Evolutionary conservation across 2,329 filamentous ascomycete species (phyloP), one percentile per base, ranked within the genome.

Genomic region (Xylariaceae sp.): DNA sequence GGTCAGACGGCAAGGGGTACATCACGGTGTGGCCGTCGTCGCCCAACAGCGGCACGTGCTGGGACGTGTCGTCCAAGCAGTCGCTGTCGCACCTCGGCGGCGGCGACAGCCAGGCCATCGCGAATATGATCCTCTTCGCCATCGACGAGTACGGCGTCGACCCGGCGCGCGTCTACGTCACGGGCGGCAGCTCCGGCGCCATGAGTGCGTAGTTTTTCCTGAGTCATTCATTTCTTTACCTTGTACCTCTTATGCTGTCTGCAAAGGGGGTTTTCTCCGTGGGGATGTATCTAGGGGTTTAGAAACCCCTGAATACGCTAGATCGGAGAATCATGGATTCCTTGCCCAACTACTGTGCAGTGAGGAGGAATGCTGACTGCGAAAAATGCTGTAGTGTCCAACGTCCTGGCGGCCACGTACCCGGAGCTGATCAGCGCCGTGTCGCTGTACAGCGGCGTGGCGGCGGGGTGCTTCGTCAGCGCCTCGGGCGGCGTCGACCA

Each of bases 11-110:
- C 43, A 74, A 72, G 57, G 72, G 72, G 0, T 74, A 72, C 60
- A 70, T 74, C 54, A 76, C 79, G 47, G 79, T 85, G 54, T 85
- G 81, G 71, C 81, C 81, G 2, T 73, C 71, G 52, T 78, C 76
- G 7, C 79, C 81, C 0, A 76, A 81, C 59, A 67, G 65, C n/a
- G 80, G 71, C 10, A 71, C 69, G 18, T 86, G 82, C 70, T 86
- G 82, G 82, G 83, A 86, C 59, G 82, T 85, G 4, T 78, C 77
- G 6, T 80, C 76, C n/a, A 71, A 73, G 37, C 48, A 54, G 7
- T 77, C 78, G 0, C 63, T 74, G 32, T 64, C 62, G 6, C 69
- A 71, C 55, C 54, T 67, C 2, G 73, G 73, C 48, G 71, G 72
- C 1, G 73, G 71, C 20, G 73, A 75, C 59, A 66, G 66, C 20